phyloP scores from a whole-genome alignment of 805 yeast genomes.

The Monosporozyma yasuniensis region DNA sequence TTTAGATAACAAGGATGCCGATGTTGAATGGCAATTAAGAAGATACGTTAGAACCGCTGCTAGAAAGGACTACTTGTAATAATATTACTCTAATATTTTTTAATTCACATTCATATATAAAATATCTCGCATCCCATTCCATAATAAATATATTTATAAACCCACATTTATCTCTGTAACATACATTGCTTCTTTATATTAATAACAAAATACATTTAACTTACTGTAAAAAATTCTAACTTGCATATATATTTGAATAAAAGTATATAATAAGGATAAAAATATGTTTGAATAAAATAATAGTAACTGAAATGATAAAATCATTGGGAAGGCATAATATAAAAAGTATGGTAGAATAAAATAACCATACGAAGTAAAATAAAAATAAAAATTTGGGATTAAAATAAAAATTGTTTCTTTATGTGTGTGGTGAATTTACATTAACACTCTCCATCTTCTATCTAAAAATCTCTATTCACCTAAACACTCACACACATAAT shows the following conservation, averaged over 20 bases:
- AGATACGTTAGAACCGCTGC: constrained; percentile 92
- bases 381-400: neutral
- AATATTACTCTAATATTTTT: neutral
- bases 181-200: neutral
- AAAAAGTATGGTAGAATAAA: neutral
- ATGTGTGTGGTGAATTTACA: neutral
- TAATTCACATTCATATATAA: neutral
- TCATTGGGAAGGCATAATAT: neutral
- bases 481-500: neutral
- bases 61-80: constrained; percentile 71
- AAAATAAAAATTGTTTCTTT: neutral
- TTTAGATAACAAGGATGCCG: constrained; percentile 91
- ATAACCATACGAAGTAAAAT: neutral
- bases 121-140: neutral
- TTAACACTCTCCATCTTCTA: neutral
- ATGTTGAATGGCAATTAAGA: constrained; percentile 92
- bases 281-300: neutral
- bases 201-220: neutral
- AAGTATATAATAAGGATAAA: neutral
- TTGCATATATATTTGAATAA: neutral
- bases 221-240: neutral
- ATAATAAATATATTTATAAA: neutral
- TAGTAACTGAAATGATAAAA: neutral
- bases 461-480: neutral
- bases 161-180: neutral